These are phyloP conservation scores for Groenewaldozyma auringiensis DNA, from an alignment of 1,139 yeast species.

Conservation along the genomic window DNA sequence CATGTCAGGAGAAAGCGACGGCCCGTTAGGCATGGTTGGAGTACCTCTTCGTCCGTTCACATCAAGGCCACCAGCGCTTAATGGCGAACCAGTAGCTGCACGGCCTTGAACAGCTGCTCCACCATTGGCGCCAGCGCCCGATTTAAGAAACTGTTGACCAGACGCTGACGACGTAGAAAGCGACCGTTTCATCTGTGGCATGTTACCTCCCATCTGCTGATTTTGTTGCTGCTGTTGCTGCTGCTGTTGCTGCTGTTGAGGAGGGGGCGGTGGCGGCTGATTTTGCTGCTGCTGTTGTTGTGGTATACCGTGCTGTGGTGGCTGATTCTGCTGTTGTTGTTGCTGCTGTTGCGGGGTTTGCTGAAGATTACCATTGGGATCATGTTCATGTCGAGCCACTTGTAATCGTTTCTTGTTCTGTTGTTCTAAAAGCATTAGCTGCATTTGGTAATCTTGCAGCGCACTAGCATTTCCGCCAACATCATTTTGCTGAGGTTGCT, in stretches of 20 bases:
- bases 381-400: slow-evolving; percentile 35
- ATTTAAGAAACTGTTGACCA: slow-evolving; percentile 13
- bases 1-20: slow-evolving; percentile 11
- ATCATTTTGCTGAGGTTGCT: slow-evolving; percentile 13
- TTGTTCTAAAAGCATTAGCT: slow-evolving; percentile 60
- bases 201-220: slow-evolving; percentile 6
- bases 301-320: background rate
- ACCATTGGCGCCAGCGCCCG: slow-evolving; percentile 13
- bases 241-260: slow-evolving; percentile 11
- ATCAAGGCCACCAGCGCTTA: slow-evolving; percentile 2
- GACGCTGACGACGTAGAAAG: slow-evolving; percentile 10
- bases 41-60: background rate
- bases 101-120: slow-evolving; percentile 22
- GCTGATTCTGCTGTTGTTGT: slow-evolving; percentile 7
- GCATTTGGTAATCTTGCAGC: slow-evolving; percentile 69
- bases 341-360: slow-evolving; percentile 7
- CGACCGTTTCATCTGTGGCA: slow-evolving; percentile 7
- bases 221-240: slow-evolving; percentile 6
- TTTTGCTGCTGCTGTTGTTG: slow-evolving; percentile 4
- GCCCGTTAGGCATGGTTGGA: background rate
- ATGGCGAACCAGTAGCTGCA: slow-evolving; percentile 28
- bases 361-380: slow-evolving; percentile 14
- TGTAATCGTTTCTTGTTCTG: slow-evolving; percentile 52
- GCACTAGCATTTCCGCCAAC: slow-evolving; percentile 31
- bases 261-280: slow-evolving; percentile 2